Percentiles rank a stretch among this genome's conserved stretches.
Evolutionary conservation across 2,329 filamentous ascomycete genomes (phyloP).

Genomic region (Aureobasidium sp.): DNA sequence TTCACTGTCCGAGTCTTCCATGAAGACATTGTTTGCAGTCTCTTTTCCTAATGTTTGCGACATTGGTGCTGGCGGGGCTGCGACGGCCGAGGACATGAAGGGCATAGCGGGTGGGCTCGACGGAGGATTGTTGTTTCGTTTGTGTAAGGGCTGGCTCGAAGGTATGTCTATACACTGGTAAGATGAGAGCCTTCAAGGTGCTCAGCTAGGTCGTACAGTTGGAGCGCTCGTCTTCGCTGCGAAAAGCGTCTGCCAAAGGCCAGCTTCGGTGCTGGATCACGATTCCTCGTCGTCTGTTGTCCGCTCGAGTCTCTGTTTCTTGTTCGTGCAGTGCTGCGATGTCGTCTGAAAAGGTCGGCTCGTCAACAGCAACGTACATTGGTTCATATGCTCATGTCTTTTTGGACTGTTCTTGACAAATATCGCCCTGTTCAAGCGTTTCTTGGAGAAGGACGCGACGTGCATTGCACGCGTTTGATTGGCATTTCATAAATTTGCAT

Average conservation of each 20-base stretch:
- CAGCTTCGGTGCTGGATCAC: constrained; percentile 48
- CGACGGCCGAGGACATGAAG: constrained; percentile 52
- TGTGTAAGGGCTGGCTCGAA: neutral
- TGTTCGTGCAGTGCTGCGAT: constrained; percentile 36
- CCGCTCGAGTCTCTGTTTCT: constrained; percentile 38
- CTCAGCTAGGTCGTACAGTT: neutral
- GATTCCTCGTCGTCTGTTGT: constrained; percentile 38
- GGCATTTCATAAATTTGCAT: neutral
- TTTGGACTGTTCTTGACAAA: neutral
- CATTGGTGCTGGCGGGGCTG: constrained; percentile 36
- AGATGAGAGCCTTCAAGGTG: neutral
- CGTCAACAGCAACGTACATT: neutral
- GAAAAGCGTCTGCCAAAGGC: constrained; percentile 41
- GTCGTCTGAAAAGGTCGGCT: constrained; percentile 23
- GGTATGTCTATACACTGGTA: neutral
- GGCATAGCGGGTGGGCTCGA: constrained; percentile 54
- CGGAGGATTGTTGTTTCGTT: constrained; percentile 18
- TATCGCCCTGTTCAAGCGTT: neutral
- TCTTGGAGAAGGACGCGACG: neutral
- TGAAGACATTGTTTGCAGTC: constrained; percentile 29
- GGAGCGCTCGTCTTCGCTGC: constrained; percentile 40
- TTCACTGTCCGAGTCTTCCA: constrained; percentile 36
- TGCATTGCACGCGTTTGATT: neutral
- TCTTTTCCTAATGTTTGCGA: constrained; percentile 32
- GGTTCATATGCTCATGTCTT: constrained; percentile 3